Evolutionary conservation across 1,139 yeast species (phyloP).

Genomic region (Keqinozyma sinolaborantium): DNA sequence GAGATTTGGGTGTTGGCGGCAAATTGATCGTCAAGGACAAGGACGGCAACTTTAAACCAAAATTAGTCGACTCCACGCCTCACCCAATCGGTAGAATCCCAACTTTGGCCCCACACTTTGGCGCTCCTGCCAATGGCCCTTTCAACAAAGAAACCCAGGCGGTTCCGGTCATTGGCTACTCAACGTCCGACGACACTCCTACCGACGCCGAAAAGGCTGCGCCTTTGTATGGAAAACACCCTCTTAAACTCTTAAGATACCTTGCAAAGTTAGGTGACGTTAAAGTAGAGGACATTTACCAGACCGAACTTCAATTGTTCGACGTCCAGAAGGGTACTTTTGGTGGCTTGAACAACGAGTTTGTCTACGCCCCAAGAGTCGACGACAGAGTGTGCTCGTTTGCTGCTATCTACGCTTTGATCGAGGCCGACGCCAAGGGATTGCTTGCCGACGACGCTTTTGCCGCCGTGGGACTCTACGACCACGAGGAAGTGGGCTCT

Average conservation of each 20-base stretch:
- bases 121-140: slow-evolving; percentile 45
- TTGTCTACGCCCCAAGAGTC: slow-evolving; percentile 60
- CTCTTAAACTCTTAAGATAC: slow-evolving; percentile 52
- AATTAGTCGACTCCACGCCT: slow-evolving; percentile 54
- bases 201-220: slow-evolving; percentile 62
- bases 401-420: slow-evolving; percentile 51
- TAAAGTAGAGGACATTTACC: slow-evolving; percentile 49
- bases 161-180: slow-evolving; percentile 57
- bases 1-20: slow-evolving; percentile 63
- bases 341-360: slow-evolving; percentile 61
- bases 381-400: slow-evolving; percentile 67
- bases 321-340: slow-evolving; percentile 61
- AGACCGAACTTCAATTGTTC: slow-evolving; percentile 58
- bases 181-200: slow-evolving; percentile 31
- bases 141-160: slow-evolving; percentile 61
- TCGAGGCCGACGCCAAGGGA: slow-evolving; percentile 27
- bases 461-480: slow-evolving; percentile 36
- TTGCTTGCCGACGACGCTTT: slow-evolving; percentile 26
- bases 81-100: slow-evolving; percentile 66
- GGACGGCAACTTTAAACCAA: slow-evolving; percentile 32
- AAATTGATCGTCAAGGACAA: slow-evolving; percentile 40
- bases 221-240: slow-evolving; percentile 53
- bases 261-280: slow-evolving; percentile 47
- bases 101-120: slow-evolving; percentile 65
- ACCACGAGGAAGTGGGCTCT: slow-evolving; percentile 45